Evolutionary conservation across 495 filamentous ascomycete genomes (phyloP).

Genomic region (Daldinia grandis): DNA sequence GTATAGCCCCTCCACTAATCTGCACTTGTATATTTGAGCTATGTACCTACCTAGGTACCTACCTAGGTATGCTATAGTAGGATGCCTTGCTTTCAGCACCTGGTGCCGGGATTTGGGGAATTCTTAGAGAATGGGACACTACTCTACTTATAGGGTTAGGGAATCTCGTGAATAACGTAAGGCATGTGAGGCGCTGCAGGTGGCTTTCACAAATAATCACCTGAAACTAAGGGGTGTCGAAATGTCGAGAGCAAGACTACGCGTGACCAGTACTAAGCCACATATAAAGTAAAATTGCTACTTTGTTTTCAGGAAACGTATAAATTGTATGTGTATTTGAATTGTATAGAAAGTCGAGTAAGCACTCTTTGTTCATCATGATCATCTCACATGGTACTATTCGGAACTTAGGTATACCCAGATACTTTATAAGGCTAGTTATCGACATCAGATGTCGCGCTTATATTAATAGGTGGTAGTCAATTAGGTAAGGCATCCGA

Average conservation of each 20-base stretch:
- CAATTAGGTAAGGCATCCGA: no score
- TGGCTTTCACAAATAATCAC: slow-evolving; percentile 24
- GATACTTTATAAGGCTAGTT: no score
- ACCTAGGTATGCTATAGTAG: no score
- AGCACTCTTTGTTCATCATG: no score
- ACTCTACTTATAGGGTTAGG: background rate
- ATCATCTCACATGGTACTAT: no score
- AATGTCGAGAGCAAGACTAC: slow-evolving; percentile 14
- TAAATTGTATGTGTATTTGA: background rate
- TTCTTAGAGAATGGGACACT: background rate
- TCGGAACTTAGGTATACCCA: no score
- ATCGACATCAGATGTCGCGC: no score
- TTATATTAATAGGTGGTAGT: no score
- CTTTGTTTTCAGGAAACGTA: background rate
- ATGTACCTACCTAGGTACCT: background rate
- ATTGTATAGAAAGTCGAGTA: no score
- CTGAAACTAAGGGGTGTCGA: slow-evolving; percentile 25
- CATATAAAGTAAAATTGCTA: slow-evolving; percentile 8
- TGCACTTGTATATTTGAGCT: no score
- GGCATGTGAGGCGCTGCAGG: slow-evolving; percentile 37
- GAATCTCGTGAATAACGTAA: slow-evolving; percentile 22
- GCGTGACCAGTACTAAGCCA: slow-evolving; percentile 35
- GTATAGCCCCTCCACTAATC: background rate
- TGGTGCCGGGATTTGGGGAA: background rate
- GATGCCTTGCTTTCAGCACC: no score